Percentiles rank a stretch among this genome's conserved stretches.
Conservation (phyloP, 2,329 filamentous ascomycete genomes). For the Corynespora cassiicola region DNA sequence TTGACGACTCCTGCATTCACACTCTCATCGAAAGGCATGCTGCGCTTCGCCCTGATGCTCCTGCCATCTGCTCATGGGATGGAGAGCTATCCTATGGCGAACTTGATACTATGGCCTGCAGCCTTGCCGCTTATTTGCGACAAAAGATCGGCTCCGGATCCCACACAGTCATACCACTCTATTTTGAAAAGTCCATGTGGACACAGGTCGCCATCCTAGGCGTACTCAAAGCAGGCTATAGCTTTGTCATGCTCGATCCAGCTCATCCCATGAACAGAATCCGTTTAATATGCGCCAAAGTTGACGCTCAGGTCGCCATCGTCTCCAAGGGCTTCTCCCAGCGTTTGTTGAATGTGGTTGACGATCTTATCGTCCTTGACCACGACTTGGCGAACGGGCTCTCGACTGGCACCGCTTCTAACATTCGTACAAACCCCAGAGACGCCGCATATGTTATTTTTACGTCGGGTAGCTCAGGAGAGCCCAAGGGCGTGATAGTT, state of each 20-base stretch:
- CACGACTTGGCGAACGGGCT: neutral
- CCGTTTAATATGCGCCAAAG: too few relatives aligned
- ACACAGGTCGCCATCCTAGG: slow-evolving; percentile 46
- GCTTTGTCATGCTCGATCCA: slow-evolving; percentile 40
- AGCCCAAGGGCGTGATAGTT: slow-evolving; percentile 65
- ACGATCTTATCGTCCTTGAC: slow-evolving; percentile 49
- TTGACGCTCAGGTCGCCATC: too few relatives aligned
- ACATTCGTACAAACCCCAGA: too few relatives aligned
- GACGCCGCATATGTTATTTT: slow-evolving; percentile 65
- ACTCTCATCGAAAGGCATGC: slow-evolving; percentile 7
- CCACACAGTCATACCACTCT: slow-evolving; percentile 12
- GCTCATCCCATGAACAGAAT: too few relatives aligned
- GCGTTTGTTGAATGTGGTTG: too few relatives aligned
- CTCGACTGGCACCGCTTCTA: neutral
- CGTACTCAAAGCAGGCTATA: slow-evolving; percentile 50
- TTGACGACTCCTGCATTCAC: slow-evolving; percentile 14
- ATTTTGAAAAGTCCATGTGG: slow-evolving; percentile 25
- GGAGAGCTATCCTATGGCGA: slow-evolving; percentile 19
- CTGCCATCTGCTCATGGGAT: slow-evolving; percentile 19
- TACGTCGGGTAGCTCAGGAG: slow-evolving; percentile 45
- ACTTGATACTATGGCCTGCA: slow-evolving; percentile 10
- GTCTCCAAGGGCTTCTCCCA: too few relatives aligned
- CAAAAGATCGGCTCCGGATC: slow-evolving; percentile 9
- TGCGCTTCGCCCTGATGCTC: slow-evolving; percentile 7
- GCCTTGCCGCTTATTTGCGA: slow-evolving; percentile 17